Base-by-base conservation (phyloP, 441 rosid genomes). In the Jatropha multifida region DNA sequence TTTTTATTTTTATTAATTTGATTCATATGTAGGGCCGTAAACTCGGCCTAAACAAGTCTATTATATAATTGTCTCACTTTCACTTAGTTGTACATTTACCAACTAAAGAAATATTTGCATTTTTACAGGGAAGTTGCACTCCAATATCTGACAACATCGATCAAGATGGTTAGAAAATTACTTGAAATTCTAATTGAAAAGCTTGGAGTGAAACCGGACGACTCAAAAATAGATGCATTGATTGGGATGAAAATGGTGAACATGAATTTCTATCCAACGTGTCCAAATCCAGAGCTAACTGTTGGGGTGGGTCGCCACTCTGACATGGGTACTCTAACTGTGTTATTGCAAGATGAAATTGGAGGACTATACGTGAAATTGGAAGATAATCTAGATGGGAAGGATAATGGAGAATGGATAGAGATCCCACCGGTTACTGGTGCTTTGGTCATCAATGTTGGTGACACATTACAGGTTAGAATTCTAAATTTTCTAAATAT, bases 191-290 rank as follows among this genome's bases (percentile, higher is more conserved):
- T 90, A 73, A 75, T 88, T 20, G 79, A 67, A 72, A 86, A 82
- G 13, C 75, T 90, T 6, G 90, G 85, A 74, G 90, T 81, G 77
- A 68, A 15, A 3, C 15, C 81, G 3, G 86, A 81, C 38, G 87
- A 85, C 17, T 79, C 80, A 51, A 83, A 59, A 49, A 66, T 83
- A 18, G 89, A 88, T 51, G 76, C 82, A 20, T 65, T 82, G 56
- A 79, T 81, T 27, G 87, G 88, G 8, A 65, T 76, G 40, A 88
- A 83, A 77, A 71, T 78, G 85, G 89, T 90, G 37, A 85, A 87
- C 79, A 88, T 88, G 92, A 88, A 90, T 78, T 90, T 69, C 55
- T 90, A 88, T 55, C 94, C 94, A 0, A 75, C 73, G 3, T 90
- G 92, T 65, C 92, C 91, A 1, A 84, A 80, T 55, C 92, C 94